These are phyloP conservation scores for Amanita exitialis DNA, from an alignment of 768 basidiomycete genomes.

Conservation along the genomic window DNA sequence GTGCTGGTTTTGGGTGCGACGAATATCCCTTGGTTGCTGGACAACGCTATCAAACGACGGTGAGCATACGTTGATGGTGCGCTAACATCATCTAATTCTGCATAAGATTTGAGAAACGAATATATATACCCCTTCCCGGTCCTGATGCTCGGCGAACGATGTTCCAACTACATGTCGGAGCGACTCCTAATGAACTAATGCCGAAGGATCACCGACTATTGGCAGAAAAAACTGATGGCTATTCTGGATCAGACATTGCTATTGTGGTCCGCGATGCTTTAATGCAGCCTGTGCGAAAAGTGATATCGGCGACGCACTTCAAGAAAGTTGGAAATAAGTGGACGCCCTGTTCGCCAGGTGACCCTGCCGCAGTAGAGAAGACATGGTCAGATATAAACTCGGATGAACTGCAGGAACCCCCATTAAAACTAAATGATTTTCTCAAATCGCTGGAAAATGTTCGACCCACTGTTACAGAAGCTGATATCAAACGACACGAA, in stretches of 20 bases:
- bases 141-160: conserved; percentile 86
- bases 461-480: conserved; percentile 80
- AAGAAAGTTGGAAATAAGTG: conserved; percentile 59
- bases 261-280: conserved; percentile 92
- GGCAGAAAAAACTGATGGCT: conserved; percentile 86
- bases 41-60: conserved; percentile 96
- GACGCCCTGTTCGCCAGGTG: conserved; percentile 97
- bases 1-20: conserved; percentile 95
- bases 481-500: conserved; percentile 78
- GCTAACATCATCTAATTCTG: background rate
- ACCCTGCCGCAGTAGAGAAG: conserved; percentile 76
- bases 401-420: conserved; percentile 86
- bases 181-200: conserved; percentile 79
- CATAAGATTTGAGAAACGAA: conserved; percentile 89
- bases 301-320: conserved; percentile 93
- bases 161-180: conserved; percentile 95
- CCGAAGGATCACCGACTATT: conserved; percentile 71
- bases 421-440: conserved; percentile 71
- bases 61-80: conserved; percentile 19
- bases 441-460: conserved; percentile 68
- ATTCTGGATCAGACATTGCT: conserved; percentile 92
- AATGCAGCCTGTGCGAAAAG: conserved; percentile 98
- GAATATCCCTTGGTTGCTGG: conserved; percentile 97
- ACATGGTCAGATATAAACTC: conserved; percentile 82
- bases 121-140: conserved; percentile 96